Evolutionary conservation across 805 yeast genomes (phyloP).

Genomic region (Teunomyces stri): DNA sequence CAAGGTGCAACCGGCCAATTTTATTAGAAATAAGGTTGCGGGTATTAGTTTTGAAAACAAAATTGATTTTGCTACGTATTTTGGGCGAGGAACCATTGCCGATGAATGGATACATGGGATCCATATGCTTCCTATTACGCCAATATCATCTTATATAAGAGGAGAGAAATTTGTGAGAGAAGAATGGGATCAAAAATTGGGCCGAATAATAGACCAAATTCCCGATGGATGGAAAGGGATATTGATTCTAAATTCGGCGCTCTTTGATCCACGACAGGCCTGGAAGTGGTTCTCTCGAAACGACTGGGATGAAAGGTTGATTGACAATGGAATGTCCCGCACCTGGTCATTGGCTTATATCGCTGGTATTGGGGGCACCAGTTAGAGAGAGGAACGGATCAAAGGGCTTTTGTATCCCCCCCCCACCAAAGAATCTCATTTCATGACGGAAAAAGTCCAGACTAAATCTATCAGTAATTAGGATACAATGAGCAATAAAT

Average conservation of each 20-base stretch:
- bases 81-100: constrained; percentile 58
- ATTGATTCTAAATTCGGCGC: constrained; percentile 69
- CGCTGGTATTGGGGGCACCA: constrained; percentile 47
- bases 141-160: constrained; percentile 62
- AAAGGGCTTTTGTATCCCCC: background rate
- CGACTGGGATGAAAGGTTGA: constrained; percentile 50
- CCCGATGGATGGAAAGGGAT: constrained; percentile 74
- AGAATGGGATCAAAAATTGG: constrained; percentile 60
- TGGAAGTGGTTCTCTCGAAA: constrained; percentile 47
- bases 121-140: constrained; percentile 73
- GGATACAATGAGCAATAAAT: background rate
- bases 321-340: constrained; percentile 83
- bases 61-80: constrained; percentile 70
- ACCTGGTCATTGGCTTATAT: constrained; percentile 84
- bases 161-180: constrained; percentile 52
- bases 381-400: background rate
- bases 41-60: constrained; percentile 76
- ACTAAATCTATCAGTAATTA: background rate
- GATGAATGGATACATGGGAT: constrained; percentile 74
- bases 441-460: background rate
- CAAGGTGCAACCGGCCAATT: constrained; percentile 51
- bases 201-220: constrained; percentile 43
- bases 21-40: constrained; percentile 62
- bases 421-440: background rate
- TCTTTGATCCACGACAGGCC: constrained; percentile 58